Evolutionary conservation across 2,329 filamentous ascomycete genomes (phyloP).

Genomic region (Emergomyces pasteurianus): DNA sequence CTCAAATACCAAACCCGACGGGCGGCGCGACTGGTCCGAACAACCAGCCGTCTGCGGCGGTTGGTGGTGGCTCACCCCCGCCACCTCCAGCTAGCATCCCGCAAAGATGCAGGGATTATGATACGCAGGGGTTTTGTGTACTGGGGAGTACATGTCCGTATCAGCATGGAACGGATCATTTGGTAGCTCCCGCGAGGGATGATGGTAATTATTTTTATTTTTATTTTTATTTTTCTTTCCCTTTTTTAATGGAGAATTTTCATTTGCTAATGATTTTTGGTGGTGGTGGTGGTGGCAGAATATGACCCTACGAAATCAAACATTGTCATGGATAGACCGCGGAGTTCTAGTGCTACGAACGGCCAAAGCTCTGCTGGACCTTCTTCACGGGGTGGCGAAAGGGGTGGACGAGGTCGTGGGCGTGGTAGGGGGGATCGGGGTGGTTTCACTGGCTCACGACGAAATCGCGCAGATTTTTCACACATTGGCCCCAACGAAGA

Average conservation of each 20-base stretch:
- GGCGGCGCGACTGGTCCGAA: background rate
- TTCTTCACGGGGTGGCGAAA: constrained; percentile 8
- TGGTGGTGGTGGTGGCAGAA: constrained; percentile 25
- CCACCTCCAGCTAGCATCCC: constrained; percentile 22
- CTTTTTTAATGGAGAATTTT: background rate
- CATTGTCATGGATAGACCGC: constrained; percentile 23
- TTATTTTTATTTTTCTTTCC: background rate
- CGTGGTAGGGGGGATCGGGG: constrained; percentile 34
- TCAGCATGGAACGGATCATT: constrained; percentile 40
- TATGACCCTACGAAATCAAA: constrained; percentile 44
- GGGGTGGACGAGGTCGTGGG: constrained; percentile 18
- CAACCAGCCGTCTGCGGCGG: constrained; percentile 12
- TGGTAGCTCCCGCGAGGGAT: constrained; percentile 28
- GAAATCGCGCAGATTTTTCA: constrained; percentile 42
- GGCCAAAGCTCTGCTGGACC: constrained; percentile 8
- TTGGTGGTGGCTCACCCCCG: constrained; percentile 18
- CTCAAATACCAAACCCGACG: constrained; percentile 15
- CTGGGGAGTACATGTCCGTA: constrained; percentile 45
- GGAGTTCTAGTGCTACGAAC: constrained; percentile 11
- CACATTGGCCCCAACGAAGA: constrained; percentile 41
- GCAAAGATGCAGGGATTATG: constrained; percentile 44
- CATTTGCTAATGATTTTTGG: background rate
- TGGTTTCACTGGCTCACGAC: constrained; percentile 23
- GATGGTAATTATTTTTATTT: constrained; percentile 19
- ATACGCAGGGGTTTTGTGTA: constrained; percentile 47